These are phyloP conservation scores for Tagetes erecta DNA, from an alignment of 129 eudicot genomes.

Conservation along the genomic window DNA sequence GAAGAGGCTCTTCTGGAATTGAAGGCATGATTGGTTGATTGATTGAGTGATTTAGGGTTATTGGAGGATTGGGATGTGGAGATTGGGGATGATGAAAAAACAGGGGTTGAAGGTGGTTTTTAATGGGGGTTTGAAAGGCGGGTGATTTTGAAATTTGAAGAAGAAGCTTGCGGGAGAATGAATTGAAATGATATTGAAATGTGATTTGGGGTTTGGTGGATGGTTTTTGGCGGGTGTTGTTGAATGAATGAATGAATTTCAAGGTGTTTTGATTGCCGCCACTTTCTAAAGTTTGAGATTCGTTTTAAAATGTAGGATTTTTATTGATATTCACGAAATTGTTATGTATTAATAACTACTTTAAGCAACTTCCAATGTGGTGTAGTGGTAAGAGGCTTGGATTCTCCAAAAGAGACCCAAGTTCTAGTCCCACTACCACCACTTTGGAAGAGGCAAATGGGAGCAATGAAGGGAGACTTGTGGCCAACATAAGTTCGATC, in stretches of 20 bases:
- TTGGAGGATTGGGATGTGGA: not conserved
- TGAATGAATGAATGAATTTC: not conserved
- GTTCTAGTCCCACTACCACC: too few species aligned
- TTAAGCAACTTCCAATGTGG: too few species aligned
- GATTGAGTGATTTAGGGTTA: too few species aligned
- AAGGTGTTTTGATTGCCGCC: not conserved
- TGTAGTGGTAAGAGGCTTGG: too few species aligned
- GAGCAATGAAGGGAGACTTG: too few species aligned
- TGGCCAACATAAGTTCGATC: too few species aligned
- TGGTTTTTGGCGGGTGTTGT: not conserved
- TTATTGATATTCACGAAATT: not conserved
- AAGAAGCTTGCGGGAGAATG: conserved; percentile 14
- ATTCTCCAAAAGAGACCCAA: too few species aligned
- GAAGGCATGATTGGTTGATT: conserved; percentile 17
- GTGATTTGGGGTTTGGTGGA: not conserved
- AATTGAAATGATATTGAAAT: too few species aligned
- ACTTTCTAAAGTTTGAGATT: not conserved
- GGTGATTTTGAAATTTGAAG: conserved; percentile 19
- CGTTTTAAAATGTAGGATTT: not conserved
- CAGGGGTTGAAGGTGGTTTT: not conserved
- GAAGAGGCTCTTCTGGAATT: conserved; percentile 59
- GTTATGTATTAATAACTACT: too few species aligned
- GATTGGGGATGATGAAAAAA: not conserved
- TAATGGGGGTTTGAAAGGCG: conserved; percentile 18
- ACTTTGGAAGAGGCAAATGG: too few species aligned